Evolutionary conservation across 768 basidiomycete species (phyloP), one percentile per base, ranked within the genome.

Genomic region (Tremella fuciformis): DNA sequence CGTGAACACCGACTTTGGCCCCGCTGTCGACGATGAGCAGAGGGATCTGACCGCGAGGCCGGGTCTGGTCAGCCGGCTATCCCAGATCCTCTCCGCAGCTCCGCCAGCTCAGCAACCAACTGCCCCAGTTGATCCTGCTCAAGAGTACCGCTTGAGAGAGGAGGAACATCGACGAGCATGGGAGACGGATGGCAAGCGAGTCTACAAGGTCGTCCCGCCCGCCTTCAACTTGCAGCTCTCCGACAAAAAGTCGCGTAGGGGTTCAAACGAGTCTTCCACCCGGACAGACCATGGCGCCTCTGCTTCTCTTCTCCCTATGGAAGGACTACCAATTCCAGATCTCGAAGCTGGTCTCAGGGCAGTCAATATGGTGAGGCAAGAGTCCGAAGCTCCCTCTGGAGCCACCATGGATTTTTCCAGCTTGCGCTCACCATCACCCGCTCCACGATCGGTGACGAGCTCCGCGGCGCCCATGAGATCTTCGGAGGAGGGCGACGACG

Each of bases 161-260:
- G 52, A 58, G 21, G 65, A 63, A 19, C 56, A 60, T 26, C 22
- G 34, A n/a, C 6, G n/a, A 50, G 65, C 65, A 7, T 63, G 62
- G 62, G 41, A 58, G 29, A 25, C 59, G 29, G 62, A 63, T 18
- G 65, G 65, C 2, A 29, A 29, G 19, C 53, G 42, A 22, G 57
- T 67, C 2, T 67, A 53, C 54, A 50, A 53, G 8, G 46, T 39
- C 38, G 50, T 67, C 16, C 62, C 65, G 9, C 11, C 46, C 19
- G 48, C 22, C 3, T 67, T 67, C 53, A 44, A 49, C 13, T 50
- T 67, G 15, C 16, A 41, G 34, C 44, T 41, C 9, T 54, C n/a
- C 16, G 19, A 39, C 46, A 22, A 13, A 8, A 48, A 21, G 47
- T 57, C 53, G 29, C 18, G 58, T 16, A 38, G 40, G 7, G 37